Evolutionary conservation across 495 filamentous ascomycete genomes (phyloP).

Genomic region (Aspergillus hancockii): DNA sequence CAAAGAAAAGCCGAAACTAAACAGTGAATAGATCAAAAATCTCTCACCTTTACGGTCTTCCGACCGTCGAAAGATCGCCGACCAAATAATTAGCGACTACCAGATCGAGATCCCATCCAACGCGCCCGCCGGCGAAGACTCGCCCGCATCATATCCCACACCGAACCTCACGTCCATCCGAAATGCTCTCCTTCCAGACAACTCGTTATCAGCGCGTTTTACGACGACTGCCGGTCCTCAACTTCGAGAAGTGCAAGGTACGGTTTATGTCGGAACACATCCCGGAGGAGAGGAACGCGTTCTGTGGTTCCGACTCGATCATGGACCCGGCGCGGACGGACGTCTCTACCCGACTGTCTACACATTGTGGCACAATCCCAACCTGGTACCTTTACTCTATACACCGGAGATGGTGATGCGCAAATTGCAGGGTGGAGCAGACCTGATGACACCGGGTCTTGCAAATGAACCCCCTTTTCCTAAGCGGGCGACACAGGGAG

Average conservation of each 20-base stretch:
- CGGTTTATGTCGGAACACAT: slow-evolving; percentile 64
- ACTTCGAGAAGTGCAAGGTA: slow-evolving; percentile 62
- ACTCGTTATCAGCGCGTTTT: slow-evolving; percentile 63
- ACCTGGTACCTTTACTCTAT: slow-evolving; percentile 62
- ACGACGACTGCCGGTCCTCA: slow-evolving; percentile 69
- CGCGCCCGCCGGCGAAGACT: slow-evolving; percentile 34
- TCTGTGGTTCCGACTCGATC: slow-evolving; percentile 70
- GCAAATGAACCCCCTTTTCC: slow-evolving; percentile 72
- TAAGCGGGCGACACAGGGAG: slow-evolving; percentile 56
- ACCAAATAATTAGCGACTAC: slow-evolving; percentile 68
- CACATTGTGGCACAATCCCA: slow-evolving; percentile 66
- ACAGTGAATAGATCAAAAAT: slow-evolving; percentile 61
- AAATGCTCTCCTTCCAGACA: slow-evolving; percentile 66
- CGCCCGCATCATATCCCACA: slow-evolving; percentile 33
- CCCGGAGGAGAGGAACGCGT: slow-evolving; percentile 61
- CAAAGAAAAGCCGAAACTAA: background rate
- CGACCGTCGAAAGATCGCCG: slow-evolving; percentile 68
- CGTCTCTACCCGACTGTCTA: slow-evolving; percentile 69
- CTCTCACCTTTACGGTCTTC: slow-evolving; percentile 69
- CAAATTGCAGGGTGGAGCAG: slow-evolving; percentile 65
- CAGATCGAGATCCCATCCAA: slow-evolving; percentile 48
- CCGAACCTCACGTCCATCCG: slow-evolving; percentile 55
- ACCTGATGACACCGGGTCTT: slow-evolving; percentile 75
- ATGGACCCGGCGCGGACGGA: slow-evolving; percentile 46
- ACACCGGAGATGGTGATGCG: slow-evolving; percentile 62